Percentiles rank a stretch among this genome's conserved stretches.
Evolutionary conservation across 169 alveolate species (phyloP).

Genomic region (Cryptosporidium ryanae): DNA sequence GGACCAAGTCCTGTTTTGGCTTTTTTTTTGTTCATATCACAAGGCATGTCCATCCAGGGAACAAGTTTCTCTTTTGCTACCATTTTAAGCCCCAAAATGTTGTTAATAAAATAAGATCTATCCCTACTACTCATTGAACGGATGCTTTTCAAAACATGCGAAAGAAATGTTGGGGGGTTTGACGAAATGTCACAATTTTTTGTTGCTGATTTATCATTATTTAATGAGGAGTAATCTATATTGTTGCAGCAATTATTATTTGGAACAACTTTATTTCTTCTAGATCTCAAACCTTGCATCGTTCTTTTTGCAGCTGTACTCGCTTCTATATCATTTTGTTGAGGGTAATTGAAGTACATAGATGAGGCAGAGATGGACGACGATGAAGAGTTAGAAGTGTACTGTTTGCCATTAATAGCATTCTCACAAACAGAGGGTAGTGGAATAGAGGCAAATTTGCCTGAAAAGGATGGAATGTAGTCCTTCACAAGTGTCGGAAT

Average conservation of each 20-base stretch:
- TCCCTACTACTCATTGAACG: background rate
- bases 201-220: background rate
- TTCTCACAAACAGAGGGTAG: conserved; percentile 36
- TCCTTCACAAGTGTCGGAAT: conserved; percentile 49
- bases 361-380: no score
- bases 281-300: conserved; percentile 49
- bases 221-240: background rate
- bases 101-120: background rate
- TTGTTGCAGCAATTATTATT: background rate
- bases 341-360: background rate
- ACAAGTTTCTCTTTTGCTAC: conserved; percentile 57
- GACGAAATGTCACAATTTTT: background rate
- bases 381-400: no score
- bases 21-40: conserved; percentile 53
- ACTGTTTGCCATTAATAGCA: background rate
- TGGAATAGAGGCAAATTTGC: conserved; percentile 58
- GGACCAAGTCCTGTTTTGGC: conserved; percentile 73
- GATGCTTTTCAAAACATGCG: conserved; percentile 12
- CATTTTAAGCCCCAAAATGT: conserved; percentile 33
- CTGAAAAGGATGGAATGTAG: conserved; percentile 70
- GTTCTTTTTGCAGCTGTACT: conserved; percentile 5
- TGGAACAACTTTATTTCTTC: background rate
- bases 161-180: background rate
- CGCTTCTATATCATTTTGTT: conserved; percentile 2
- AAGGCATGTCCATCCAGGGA: conserved; percentile 67